A percentile compares a stretch with the other conserved stretches of the same genome.
phyloP scores from a whole-genome alignment of 768 basidiomycete genomes.

The Suillus variegatus region DNA sequence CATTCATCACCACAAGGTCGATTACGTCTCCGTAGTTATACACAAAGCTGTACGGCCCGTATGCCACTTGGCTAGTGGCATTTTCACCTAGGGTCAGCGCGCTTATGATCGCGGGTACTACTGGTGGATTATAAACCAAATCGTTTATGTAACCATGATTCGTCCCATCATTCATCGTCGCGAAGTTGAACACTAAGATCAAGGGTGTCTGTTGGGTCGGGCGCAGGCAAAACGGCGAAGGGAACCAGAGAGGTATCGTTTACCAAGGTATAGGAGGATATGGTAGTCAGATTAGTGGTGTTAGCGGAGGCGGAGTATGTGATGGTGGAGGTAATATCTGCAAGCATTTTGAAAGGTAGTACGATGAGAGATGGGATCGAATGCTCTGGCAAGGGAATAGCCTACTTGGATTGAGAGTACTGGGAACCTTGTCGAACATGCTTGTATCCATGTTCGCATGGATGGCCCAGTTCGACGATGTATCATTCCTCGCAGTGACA shows the following conservation, averaged over 20 bases:
- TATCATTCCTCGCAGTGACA: constrained; percentile 88
- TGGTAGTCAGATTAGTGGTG: constrained; percentile 51
- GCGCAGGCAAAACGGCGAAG: constrained; percentile 49
- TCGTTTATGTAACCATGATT: constrained; percentile 81
- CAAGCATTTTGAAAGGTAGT: neutral
- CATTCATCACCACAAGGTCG: constrained; percentile 75
- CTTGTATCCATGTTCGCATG: constrained; percentile 87
- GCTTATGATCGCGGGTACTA: constrained; percentile 78
- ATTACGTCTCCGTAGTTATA: constrained; percentile 75
- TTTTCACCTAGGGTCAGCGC: constrained; percentile 74
- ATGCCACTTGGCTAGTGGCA: constrained; percentile 65
- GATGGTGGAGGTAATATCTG: constrained; percentile 84
- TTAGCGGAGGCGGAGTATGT: constrained; percentile 63
- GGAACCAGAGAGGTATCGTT: constrained; percentile 75
- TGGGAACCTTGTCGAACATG: constrained; percentile 88
- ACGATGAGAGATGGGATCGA: neutral
- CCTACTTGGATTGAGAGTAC: constrained; percentile 72
- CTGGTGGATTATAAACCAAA: constrained; percentile 65
- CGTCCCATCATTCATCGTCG: constrained; percentile 84
- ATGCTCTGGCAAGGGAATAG: constrained; percentile 8
- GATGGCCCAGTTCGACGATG: constrained; percentile 81
- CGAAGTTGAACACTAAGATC: constrained; percentile 75
- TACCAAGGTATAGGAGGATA: constrained; percentile 60
- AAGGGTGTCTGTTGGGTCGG: constrained; percentile 54
- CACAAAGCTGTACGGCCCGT: constrained; percentile 79